Conservation (phyloP, 2,329 filamentous ascomycete genomes). For the Colletotrichum eleusines region DNA sequence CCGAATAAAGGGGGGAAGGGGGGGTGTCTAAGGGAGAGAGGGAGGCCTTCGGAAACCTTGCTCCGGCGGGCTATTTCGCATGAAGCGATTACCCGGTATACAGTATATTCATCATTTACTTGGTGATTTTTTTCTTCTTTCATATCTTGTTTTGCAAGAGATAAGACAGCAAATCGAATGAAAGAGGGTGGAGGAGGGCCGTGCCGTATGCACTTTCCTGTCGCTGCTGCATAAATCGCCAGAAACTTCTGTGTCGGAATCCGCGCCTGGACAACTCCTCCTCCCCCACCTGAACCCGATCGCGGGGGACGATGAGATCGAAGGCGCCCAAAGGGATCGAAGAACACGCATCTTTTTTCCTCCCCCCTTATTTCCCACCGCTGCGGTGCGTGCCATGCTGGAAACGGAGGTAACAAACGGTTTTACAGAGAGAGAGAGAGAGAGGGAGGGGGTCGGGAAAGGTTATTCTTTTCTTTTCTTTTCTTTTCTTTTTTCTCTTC, state of each 20-base stretch:
- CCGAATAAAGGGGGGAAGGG: too few species aligned
- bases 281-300: neutral
- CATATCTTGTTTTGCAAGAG: too few species aligned
- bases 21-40: neutral
- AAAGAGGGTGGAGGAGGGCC: too few species aligned
- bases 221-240: neutral
- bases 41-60: neutral
- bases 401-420: neutral
- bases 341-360: neutral
- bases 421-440: neutral
- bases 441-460: too few species aligned
- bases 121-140: too few species aligned
- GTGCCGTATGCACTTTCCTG: neutral
- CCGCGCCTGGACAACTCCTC: too few species aligned
- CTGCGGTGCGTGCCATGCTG: neutral
- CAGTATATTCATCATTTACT: neutral
- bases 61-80: neutral
- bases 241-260: neutral
- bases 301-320: neutral
- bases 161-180: neutral
- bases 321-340: neutral
- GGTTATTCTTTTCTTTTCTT: too few species aligned
- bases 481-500: too few species aligned
- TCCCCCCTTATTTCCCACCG: neutral
- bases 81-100: neutral